Evolutionary conservation across 345 rosid species (phyloP).

Genomic region (Pistacia vera): DNA sequence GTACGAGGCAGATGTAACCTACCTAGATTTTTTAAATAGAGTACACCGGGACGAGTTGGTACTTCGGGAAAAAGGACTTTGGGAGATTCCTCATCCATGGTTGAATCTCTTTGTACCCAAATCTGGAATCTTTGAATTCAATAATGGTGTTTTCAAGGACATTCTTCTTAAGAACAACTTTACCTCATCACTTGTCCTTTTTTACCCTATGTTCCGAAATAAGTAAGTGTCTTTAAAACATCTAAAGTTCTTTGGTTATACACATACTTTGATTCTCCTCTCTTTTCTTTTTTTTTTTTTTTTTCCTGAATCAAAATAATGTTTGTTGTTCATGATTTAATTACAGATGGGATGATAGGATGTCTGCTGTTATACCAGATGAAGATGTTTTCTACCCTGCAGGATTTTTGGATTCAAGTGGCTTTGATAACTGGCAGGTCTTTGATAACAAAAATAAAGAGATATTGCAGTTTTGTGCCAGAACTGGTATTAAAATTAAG

Average conservation of each 20-base stretch:
- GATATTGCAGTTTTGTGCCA: slow-evolving; percentile 28
- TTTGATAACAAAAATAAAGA: slow-evolving; percentile 39
- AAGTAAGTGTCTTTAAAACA: slow-evolving; percentile 30
- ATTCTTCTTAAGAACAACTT: slow-evolving; percentile 42
- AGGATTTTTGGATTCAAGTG: slow-evolving; percentile 39
- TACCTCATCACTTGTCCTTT: slow-evolving; percentile 36
- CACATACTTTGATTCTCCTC: not conserved
- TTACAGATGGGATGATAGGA: slow-evolving; percentile 43
- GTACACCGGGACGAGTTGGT: slow-evolving; percentile 29
- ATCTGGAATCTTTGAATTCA: slow-evolving; percentile 35
- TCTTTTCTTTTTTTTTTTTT: no score
- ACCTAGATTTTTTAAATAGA: slow-evolving; percentile 39
- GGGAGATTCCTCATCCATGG: slow-evolving; percentile 58
- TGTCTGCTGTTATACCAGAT: slow-evolving; percentile 46
- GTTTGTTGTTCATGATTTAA: not conserved
- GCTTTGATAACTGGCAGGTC: slow-evolving; percentile 31
- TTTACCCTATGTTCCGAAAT: slow-evolving; percentile 36
- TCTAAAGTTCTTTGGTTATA: not conserved
- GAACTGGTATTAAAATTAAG: slow-evolving; percentile 27
- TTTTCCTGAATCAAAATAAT: no score
- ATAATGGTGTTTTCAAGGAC: slow-evolving; percentile 37
- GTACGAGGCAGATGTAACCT: slow-evolving; percentile 29
- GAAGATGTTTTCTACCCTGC: slow-evolving; percentile 42
- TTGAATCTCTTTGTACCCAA: slow-evolving; percentile 45
- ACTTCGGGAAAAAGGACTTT: slow-evolving; percentile 35